Evolutionary conservation across 768 basidiomycete species (phyloP).

Genomic region (Serendipita vermifera): DNA sequence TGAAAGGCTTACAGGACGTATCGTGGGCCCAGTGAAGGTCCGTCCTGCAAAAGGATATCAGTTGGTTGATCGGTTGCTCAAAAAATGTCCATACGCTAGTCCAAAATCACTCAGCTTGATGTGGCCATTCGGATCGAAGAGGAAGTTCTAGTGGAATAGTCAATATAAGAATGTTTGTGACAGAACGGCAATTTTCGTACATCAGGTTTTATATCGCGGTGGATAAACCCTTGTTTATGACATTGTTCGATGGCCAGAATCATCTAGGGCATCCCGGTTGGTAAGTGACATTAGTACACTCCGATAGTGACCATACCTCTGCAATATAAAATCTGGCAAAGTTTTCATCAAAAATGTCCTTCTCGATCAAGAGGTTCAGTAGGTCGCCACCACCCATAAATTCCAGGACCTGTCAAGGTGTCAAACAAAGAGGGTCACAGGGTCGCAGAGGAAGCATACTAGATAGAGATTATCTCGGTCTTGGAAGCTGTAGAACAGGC

Average conservation of each 20-base stretch:
- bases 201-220: conserved; percentile 95
- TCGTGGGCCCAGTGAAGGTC: conserved; percentile 97
- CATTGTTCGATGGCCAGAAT: conserved; percentile 85
- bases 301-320: conserved; percentile 43
- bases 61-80: conserved; percentile 8
- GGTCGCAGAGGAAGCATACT: conserved; percentile 34
- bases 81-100: conserved; percentile 57
- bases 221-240: conserved; percentile 91
- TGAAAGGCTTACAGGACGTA: conserved; percentile 53
- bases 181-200: conserved; percentile 32
- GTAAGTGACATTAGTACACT: conserved; percentile 12
- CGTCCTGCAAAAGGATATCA: conserved; percentile 36
- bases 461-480: conserved; percentile 92
- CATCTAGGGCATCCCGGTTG: conserved; percentile 46
- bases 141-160: conserved; percentile 61
- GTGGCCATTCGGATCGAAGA: conserved; percentile 88
- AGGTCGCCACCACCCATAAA: conserved; percentile 97
- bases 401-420: conserved; percentile 52
- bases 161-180: conserved; percentile 20
- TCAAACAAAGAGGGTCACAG: background rate
- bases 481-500: conserved; percentile 85
- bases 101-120: conserved; percentile 94
- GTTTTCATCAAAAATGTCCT: conserved; percentile 80
- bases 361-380: conserved; percentile 86
- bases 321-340: conserved; percentile 91